Conservation (phyloP, 805 yeast genomes). For the Cyberlindnera amylophila region DNA sequence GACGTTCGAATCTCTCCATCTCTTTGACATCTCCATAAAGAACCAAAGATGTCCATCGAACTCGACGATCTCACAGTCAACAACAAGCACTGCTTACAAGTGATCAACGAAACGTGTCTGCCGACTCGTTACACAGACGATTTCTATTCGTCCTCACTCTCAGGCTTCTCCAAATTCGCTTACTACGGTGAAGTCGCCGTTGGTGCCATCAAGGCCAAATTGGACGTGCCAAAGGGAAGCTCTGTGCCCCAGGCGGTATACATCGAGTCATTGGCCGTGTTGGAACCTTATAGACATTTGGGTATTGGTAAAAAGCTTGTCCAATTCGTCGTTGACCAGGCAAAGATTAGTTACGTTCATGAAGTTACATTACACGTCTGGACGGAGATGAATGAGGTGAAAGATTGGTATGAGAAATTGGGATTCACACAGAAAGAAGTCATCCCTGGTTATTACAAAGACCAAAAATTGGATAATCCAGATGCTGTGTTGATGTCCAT, state of each 20-base stretch:
- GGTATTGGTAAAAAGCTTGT: conserved; percentile 63
- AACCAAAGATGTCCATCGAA: conserved; percentile 32
- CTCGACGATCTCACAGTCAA: conserved; percentile 57
- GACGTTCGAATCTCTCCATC: not conserved
- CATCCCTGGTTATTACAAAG: conserved; percentile 43
- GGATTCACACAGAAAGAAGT: conserved; percentile 44
- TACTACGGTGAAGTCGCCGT: conserved; percentile 77
- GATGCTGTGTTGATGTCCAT: conserved; percentile 43
- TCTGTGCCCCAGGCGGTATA: conserved; percentile 52
- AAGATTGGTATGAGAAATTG: conserved; percentile 47
- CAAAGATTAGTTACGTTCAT: conserved; percentile 51
- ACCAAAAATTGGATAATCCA: conserved; percentile 41
- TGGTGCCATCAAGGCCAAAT: conserved; percentile 64
- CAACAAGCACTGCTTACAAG: conserved; percentile 55
- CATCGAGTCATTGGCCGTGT: conserved; percentile 64
- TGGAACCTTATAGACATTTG: conserved; percentile 55
- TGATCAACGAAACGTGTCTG: conserved; percentile 49
- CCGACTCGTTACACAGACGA: conserved; percentile 48
- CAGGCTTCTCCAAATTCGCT: conserved; percentile 52
- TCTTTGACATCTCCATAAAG: not conserved
- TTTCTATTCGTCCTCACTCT: conserved; percentile 50
- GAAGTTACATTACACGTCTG: conserved; percentile 53
- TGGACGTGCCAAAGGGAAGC: conserved; percentile 41
- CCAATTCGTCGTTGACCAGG: conserved; percentile 51
- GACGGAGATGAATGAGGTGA: conserved; percentile 36